Evolutionary conservation across 495 filamentous ascomycete genomes (phyloP), one percentile per base, ranked within the genome.

Genomic region (Aspergillus haitiensis): DNA sequence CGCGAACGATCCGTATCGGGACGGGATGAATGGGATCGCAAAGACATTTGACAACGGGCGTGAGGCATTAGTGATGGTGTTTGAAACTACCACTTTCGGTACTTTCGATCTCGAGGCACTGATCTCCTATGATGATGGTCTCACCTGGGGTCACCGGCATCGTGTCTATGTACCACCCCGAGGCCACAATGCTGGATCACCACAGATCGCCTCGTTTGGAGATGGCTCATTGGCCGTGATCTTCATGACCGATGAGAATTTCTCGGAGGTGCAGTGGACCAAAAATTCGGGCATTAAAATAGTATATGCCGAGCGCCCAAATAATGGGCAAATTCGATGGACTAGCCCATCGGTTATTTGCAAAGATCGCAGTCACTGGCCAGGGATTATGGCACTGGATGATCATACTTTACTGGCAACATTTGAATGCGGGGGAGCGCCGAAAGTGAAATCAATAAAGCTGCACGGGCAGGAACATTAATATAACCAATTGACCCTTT

Each of bases 181-280:
- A 0, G 75, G 75, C 3, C 70, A 74, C 13, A 79, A 82, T 60
- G 83, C 84, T 0, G 83, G 84, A 9, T 80, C 86, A 18, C 85
- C 86, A 35, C 81, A 85, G 64, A 78, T 88, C 33, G 67, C 76
- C 13, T 80, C 80, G 10, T 77, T 79, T 57, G 82, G 79, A 0
- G 84, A 86, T 40, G 82, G 81, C 8, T 81, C 77, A 2, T 55
- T 88, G 51, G 83, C 82, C 2, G 76, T 76, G 0, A 80, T 81
- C 35, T 87, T 88, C 64, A 83, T 85, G 81, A 87, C 84, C 0
- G 81, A 88, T 60, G 84, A 88, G 59, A 82, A 84, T 35, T 68
- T 65, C 0, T 11, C 52, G 0, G 45, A 70, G 35, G 71, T 76
- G 13, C 53, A 70, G 6, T 78, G 75, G 77, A 70, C 72, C 3